phyloP scores from a whole-genome alignment of 495 filamentous ascomycete species.

The Halenospora varia region DNA sequence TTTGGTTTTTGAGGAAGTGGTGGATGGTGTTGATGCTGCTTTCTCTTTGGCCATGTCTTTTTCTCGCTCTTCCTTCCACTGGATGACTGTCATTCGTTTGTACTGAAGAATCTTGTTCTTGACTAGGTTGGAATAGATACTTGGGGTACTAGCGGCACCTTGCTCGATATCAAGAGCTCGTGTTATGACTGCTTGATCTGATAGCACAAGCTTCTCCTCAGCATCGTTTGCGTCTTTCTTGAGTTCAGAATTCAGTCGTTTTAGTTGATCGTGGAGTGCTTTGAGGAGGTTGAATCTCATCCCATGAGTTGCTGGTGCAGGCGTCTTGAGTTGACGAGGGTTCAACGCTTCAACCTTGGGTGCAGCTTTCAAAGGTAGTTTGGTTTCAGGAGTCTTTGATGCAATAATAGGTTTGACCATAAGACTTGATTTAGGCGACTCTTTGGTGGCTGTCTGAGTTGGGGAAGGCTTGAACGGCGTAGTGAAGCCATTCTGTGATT shows the following conservation, averaged over 20 bases:
- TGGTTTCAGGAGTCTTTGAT: constrained; percentile 10
- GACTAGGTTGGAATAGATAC: constrained; percentile 77
- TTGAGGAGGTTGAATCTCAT: constrained; percentile 63
- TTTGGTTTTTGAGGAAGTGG: constrained; percentile 14
- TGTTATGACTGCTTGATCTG: constrained; percentile 65
- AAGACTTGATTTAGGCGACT: background rate
- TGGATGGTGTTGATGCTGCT: constrained; percentile 11
- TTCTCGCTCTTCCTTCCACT: constrained; percentile 57
- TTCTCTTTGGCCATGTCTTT: constrained; percentile 27
- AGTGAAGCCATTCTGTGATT: background rate
- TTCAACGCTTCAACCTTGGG: constrained; percentile 55
- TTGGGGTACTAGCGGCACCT: constrained; percentile 59
- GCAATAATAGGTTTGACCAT: background rate
- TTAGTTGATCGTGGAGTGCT: constrained; percentile 70
- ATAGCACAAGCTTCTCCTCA: constrained; percentile 48
- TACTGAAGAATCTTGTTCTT: constrained; percentile 71
- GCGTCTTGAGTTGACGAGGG: constrained; percentile 65
- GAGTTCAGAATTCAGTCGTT: constrained; percentile 63
- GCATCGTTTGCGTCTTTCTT: constrained; percentile 43
- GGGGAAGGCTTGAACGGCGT: background rate
- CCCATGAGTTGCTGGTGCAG: constrained; percentile 65
- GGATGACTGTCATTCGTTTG: constrained; percentile 62
- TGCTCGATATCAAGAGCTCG: constrained; percentile 85
- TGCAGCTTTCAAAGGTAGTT: background rate
- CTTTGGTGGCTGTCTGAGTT: background rate